Conservation (phyloP, 1,139 yeast genomes). For the Spathaspora jeffriesii region DNA sequence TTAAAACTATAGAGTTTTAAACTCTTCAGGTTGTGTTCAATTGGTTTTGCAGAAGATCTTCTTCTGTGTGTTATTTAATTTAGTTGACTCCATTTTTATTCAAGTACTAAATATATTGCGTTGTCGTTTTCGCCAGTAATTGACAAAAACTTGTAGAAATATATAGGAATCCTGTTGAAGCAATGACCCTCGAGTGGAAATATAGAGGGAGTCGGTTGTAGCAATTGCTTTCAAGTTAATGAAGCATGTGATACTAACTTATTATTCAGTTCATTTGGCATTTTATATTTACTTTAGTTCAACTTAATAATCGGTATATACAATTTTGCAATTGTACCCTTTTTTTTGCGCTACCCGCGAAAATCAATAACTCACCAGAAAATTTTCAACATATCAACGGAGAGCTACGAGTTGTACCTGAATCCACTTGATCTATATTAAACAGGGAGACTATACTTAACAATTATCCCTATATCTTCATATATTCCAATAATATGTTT, state of each 20-base stretch:
- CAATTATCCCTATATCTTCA: background rate
- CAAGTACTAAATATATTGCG: too few species aligned
- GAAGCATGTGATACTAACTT: too few species aligned
- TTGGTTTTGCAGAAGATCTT: too few species aligned
- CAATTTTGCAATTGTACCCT: background rate
- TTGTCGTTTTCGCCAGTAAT: background rate
- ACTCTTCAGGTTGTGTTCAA: too few species aligned
- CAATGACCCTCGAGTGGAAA: too few species aligned
- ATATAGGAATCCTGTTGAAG: background rate
- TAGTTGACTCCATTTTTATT: too few species aligned
- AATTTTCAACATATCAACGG: slow-evolving; percentile 2
- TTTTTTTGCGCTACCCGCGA: background rate
- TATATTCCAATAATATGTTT: slow-evolving; percentile 2
- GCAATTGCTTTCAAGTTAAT: background rate
- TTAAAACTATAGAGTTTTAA: too few species aligned
- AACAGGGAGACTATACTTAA: background rate
- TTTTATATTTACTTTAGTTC: too few species aligned
- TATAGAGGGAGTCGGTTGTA: background rate
- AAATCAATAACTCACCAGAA: background rate
- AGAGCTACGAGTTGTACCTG: background rate
- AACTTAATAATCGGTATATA: too few species aligned
- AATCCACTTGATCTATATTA: background rate
- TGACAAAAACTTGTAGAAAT: background rate
- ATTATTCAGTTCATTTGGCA: background rate
- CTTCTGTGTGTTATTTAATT: too few species aligned